Conservation (phyloP, 2,329 filamentous ascomycete species). For the Colletotrichum liaoningense region DNA sequence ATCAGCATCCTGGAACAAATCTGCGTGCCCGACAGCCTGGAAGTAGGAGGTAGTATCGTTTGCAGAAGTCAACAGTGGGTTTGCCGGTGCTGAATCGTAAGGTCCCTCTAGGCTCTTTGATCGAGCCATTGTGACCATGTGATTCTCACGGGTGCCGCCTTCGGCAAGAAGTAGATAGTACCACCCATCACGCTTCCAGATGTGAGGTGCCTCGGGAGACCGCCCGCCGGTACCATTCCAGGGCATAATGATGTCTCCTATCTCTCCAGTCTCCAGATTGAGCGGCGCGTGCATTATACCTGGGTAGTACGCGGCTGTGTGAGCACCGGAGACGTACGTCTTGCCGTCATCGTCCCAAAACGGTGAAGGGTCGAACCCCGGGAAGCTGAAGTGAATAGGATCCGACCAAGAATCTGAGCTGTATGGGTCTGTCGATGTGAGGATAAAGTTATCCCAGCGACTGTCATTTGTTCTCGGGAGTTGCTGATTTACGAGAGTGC, state of each 20-base stretch:
- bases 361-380: conserved; percentile 58
- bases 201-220: conserved; percentile 64
- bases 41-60: conserved; percentile 56
- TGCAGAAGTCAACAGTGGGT: conserved; percentile 59
- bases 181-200: conserved; percentile 61
- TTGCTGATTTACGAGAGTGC: conserved; percentile 41
- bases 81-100: conserved; percentile 53
- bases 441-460: conserved; percentile 33
- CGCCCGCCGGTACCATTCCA: conserved; percentile 60
- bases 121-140: conserved; percentile 61
- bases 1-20: conserved; percentile 62
- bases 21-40: conserved; percentile 67
- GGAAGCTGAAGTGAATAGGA: conserved; percentile 40
- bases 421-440: conserved; percentile 37
- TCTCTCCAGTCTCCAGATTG: conserved; percentile 53
- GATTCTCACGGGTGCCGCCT: conserved; percentile 59
- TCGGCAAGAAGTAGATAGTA: conserved; percentile 67
- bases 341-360: conserved; percentile 69
- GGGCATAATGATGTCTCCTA: conserved; percentile 51
- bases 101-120: conserved; percentile 55
- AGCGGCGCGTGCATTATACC: conserved; percentile 53
- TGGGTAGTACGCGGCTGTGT: conserved; percentile 39
- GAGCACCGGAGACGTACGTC: conserved; percentile 58
- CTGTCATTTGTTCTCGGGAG: conserved; percentile 20
- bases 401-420: conserved; percentile 41